Base-by-base conservation (phyloP, 257 asterid genomes). In the Misopates orontium region DNA sequence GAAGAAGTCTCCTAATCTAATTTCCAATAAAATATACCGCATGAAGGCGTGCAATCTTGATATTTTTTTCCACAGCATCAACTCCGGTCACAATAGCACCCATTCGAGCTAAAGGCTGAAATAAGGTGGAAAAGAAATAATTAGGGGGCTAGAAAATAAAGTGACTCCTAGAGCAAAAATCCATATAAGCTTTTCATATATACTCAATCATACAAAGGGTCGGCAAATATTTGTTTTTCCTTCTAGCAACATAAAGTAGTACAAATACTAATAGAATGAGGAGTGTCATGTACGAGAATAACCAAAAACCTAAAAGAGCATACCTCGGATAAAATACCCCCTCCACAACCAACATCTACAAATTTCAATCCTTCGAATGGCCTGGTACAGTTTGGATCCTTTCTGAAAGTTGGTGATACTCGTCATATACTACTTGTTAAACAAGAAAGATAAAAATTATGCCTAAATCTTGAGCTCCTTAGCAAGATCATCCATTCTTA, bases 291-390 rank as follows among this genome's bases (percentile, higher is more conserved):
- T 58, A 64, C 64, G 71, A 67, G 53, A 14, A 61, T 49, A 41
- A 25, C 50, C 54, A 56, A 66, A 56, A 9, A 52, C 44, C 6
- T 25, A 59, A 52, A 68, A 61, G 68, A 48, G 66, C 69, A 77
- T 64, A 93, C 99, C 97, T 94, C 97, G 5, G 97, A 86, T 62
- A 94, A 79, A 71, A 94, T 88, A 31, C 97, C 99, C 39, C 99
- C 97, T 70, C 97, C 97, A 73, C 95, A 90, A 59, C 97, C 96
- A 84, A 93, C 91, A 59, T 94, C 97, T 52, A 86, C 78, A 66
- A 94, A 84, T 44, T 77, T 83, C 70, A 90, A 77, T 68, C 99
- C 99, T 83, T 88, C 82, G 75, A 94, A 88, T 45, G 99, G 99
- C 79, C 83, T 84, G 8, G 87, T 55, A 73, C 77, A 70, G 57